phyloP scores from a whole-genome alignment of 2,329 filamentous ascomycete species.

The Neopestalotiopsis sp. region DNA sequence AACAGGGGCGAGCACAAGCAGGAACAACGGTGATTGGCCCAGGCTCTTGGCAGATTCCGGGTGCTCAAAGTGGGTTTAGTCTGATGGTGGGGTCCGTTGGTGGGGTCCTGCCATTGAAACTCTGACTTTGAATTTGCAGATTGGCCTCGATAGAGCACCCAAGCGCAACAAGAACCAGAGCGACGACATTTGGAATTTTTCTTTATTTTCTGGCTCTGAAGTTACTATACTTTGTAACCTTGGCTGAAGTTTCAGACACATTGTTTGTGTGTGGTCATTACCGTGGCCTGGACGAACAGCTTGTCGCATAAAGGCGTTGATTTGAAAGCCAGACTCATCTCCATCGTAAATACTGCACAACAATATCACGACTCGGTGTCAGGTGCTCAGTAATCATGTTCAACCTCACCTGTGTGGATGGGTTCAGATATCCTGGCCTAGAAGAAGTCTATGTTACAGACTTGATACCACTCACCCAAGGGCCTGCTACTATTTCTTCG shows the following conservation, averaged over 20 bases:
- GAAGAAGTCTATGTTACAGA: constrained; percentile 62
- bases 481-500: constrained; percentile 69
- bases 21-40: neutral
- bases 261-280: too few relatives aligned
- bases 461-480: constrained; percentile 53
- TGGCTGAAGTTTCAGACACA: too few relatives aligned
- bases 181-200: neutral
- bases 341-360: neutral
- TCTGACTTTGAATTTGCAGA: constrained; percentile 1
- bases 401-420: constrained; percentile 43
- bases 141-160: neutral
- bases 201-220: neutral
- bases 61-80: neutral
- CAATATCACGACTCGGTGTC: neutral
- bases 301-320: neutral
- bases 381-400: constrained; percentile 43
- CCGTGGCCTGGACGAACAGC: too few relatives aligned
- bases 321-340: neutral
- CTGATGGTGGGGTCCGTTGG: neutral
- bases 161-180: neutral
- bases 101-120: neutral
- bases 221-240: too few relatives aligned
- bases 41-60: neutral
- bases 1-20: neutral
- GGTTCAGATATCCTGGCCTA: constrained; percentile 42